These are phyloP conservation scores for Lodderomyces pseudojiufengensis DNA, from an alignment of 1,139 yeast species.

Conservation along the genomic window DNA sequence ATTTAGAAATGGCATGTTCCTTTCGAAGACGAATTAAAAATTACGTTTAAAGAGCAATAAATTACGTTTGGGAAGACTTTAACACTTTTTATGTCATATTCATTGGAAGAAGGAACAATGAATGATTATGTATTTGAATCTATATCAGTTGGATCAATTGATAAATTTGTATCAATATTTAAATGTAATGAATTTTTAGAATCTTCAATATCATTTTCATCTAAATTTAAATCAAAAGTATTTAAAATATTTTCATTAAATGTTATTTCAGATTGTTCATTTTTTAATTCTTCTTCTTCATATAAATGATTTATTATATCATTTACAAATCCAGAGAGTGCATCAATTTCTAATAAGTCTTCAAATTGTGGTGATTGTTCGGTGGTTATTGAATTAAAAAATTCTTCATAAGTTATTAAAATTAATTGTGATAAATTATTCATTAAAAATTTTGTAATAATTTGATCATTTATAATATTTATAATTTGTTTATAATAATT, in stretches of 20 bases:
- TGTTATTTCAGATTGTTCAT: constrained; percentile 14
- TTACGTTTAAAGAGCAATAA: too few species aligned
- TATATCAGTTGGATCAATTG: background rate
- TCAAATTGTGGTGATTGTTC: too few species aligned
- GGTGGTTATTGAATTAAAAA: constrained; percentile 20
- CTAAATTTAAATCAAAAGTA: constrained; percentile 12
- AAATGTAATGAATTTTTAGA: too few species aligned
- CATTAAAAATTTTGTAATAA: constrained; percentile 31
- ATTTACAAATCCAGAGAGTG: constrained; percentile 42
- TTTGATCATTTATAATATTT: constrained; percentile 40
- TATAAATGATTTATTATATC: constrained; percentile 21
- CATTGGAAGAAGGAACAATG: too few species aligned
- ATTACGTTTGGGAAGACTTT: too few species aligned
- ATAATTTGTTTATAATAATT: constrained; percentile 50
- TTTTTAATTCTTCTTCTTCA: constrained; percentile 14
- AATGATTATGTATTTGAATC: too few species aligned
- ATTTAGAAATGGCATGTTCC: too few species aligned
- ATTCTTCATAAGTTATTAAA: constrained; percentile 31
- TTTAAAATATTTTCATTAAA: constrained; percentile 24
- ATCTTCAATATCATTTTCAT: background rate
- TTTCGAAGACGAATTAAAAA: too few species aligned
- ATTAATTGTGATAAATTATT: constrained; percentile 30
- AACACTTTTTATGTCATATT: too few species aligned
- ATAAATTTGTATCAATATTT: background rate
- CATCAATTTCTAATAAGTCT: constrained; percentile 56